phyloP scores from a whole-genome alignment of 805 yeast species.

The Starmerella etchellsii region DNA sequence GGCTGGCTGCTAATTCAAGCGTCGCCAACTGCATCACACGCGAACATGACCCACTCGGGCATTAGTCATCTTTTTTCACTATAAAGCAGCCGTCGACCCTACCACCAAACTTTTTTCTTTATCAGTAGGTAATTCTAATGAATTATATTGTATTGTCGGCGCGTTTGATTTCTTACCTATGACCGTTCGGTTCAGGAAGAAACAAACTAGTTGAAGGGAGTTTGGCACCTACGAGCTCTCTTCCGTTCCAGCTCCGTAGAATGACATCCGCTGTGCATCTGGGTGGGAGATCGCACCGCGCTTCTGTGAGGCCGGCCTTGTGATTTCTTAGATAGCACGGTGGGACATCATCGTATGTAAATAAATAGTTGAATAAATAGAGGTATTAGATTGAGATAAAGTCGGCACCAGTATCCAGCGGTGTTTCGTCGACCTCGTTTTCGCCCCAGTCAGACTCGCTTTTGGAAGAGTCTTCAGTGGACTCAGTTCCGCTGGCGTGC shows the following conservation, averaged over 20 bases:
- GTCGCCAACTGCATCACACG: too few relatives aligned
- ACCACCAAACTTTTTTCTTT: constrained; percentile 11
- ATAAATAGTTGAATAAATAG: constrained; percentile 6
- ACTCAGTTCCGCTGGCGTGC: constrained; percentile 6
- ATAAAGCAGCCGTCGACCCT: background rate
- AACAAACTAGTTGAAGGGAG: constrained; percentile 21
- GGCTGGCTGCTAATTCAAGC: too few relatives aligned
- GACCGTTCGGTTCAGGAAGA: constrained; percentile 15
- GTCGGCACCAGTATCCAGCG: constrained; percentile 24
- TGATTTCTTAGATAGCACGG: constrained; percentile 23
- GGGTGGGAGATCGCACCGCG: constrained; percentile 7
- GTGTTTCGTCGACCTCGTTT: constrained; percentile 4
- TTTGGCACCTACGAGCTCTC: constrained; percentile 25
- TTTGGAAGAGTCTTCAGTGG: constrained; percentile 18
- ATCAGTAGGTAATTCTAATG: constrained; percentile 26
- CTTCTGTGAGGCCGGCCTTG: constrained; percentile 11
- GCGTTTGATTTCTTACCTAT: constrained; percentile 16
- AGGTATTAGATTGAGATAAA: constrained; percentile 14
- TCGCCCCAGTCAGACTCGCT: constrained; percentile 10
- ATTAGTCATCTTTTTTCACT: background rate
- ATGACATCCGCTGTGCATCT: constrained; percentile 22
- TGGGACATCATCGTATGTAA: constrained; percentile 21
- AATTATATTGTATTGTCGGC: constrained; percentile 23
- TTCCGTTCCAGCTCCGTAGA: constrained; percentile 33
- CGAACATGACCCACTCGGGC: too few relatives aligned